Base-by-base conservation (phyloP, 2,329 filamentous ascomycete species). In the Fusarium papillatum region DNA sequence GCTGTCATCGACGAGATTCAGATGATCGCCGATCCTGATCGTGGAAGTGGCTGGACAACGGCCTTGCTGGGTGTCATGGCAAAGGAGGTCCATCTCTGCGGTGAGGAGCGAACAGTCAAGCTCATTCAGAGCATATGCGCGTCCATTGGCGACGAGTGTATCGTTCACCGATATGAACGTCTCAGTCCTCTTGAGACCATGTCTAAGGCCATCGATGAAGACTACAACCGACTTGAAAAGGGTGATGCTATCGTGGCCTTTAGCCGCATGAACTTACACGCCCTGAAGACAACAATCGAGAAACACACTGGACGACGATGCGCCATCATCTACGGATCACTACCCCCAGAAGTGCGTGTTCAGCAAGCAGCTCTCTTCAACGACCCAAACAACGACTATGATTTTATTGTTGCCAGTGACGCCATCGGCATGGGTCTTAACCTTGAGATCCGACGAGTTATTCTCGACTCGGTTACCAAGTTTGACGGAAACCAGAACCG, bases 1-100 rank as follows among this genome's bases (percentile, higher is more conserved):
- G 96, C 95, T 2, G 96, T 99, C 76, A 96, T 99, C 74, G 97
- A 99, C 81, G 97, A 99, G 86, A 98, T 99, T 69, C 97, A 99
- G 84, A 98, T 99, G 97, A 95, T 99, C 77, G 93, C 91, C 19
- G 93, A 95, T 79, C 73, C 83, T 0, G 91, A 95, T 1, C 93
- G 97, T 78, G 97, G 97, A 2, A 98, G 94, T 93, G 96, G 95
- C 4, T 99, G 97, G 97, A 98, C 96, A 2, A 92, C 95, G 79
- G 97, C 97, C 3, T 88, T 98, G 17, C 87, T 99, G 7, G 97
- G 97, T 41, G 89, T 98, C 1, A 93, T 94, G 83, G 97, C 95
- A 7, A 93, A 93, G 78, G 97, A 99, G 81, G 88, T 99, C 8
- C 97, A 99, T 84, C 88, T 99, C 0, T 99, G 97, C 82, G 97